phyloP scores from a whole-genome alignment of 108 stramenopile species.

The Nitzschia palea region DNA sequence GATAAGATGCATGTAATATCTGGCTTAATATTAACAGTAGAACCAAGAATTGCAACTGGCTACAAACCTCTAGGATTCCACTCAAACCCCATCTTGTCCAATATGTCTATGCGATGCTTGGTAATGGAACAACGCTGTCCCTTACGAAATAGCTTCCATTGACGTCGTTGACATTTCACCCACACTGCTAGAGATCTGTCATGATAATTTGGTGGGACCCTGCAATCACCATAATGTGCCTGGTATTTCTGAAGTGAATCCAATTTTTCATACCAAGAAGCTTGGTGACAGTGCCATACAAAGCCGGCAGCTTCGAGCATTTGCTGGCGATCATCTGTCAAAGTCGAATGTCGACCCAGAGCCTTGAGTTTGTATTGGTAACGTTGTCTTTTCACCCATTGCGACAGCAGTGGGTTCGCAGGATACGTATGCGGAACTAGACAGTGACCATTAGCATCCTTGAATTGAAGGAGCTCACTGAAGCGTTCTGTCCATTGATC shows the following conservation, averaged over 20 bases:
- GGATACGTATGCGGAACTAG: constrained; percentile 26
- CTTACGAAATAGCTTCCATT: constrained; percentile 27
- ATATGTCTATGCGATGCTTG: constrained; percentile 25
- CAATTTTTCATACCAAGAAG: constrained; percentile 36
- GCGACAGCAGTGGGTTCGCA: constrained; percentile 8
- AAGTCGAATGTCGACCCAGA: constrained; percentile 17
- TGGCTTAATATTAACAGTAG: too few relatives aligned
- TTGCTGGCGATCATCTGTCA: constrained; percentile 22
- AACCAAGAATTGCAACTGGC: too few relatives aligned
- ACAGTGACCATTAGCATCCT: constrained; percentile 31
- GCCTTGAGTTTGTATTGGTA: constrained; percentile 31
- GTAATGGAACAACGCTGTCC: constrained; percentile 21
- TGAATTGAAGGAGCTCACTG: constrained; percentile 27
- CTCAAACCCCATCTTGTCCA: constrained; percentile 33
- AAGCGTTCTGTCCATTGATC: constrained; percentile 25
- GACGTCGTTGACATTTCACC: constrained; percentile 39
- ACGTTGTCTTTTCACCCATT: constrained; percentile 38
- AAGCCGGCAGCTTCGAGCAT: constrained; percentile 39
- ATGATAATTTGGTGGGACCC: constrained; percentile 32
- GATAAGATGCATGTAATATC: too few relatives aligned
- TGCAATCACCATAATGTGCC: constrained; percentile 29
- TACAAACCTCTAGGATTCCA: too few relatives aligned
- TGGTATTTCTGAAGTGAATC: constrained; percentile 27
- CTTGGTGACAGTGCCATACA: constrained; percentile 27
- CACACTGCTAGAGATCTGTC: constrained; percentile 37